Base-by-base conservation (phyloP, 106 monocot genomes). In the Allium fistulosum region DNA sequence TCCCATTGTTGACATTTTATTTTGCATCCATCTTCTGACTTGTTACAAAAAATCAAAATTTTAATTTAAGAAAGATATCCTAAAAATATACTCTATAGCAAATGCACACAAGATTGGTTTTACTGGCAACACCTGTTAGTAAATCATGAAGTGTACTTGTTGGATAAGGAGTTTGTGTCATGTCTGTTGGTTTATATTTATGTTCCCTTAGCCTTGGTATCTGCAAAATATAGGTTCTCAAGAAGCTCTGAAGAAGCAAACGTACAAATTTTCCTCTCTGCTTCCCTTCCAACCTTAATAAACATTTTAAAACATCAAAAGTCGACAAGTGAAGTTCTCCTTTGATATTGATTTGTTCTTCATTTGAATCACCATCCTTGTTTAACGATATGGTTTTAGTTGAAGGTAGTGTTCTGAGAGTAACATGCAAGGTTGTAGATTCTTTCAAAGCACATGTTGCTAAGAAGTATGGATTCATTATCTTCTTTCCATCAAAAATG, bases 381-480 rank as follows among this genome's bases (percentile, higher is more conserved):
- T 61, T 68, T 8, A 47, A 18, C 52, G 0, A 13, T 9, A 47
- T 10, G 10, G 15, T n/a, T 27, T 66, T 46, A 56, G 47, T 66
- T 66, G 13, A 13, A 66, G 45, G n/a, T 17, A 73, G n/a, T 64
- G 57, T 46, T 79, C 18, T 69, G 63, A 79, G 65, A 65, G 4
- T 79, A 46, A 69, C 69, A 65, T 79, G 74, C 69, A 79, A 59
- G 11, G 79, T 79, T 49, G 63, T 73, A 1, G 79, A 63, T 56
- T 79, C 79, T 18, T 47, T 69, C 63, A 73, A 69, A 45, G 64
- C 79, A 65, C 52, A 63, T 17, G 53, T 45, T 48, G 56, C 68
- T 11, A 79, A 26, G 16, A 74, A 15, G 67, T 74, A 79, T 2
- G 79, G 79, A 74, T 79, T 79, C 79, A 79, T 74, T 51, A 79